Conservation (phyloP, 2,329 filamentous ascomycete genomes). For the Beauveria rudraprayagi region DNA sequence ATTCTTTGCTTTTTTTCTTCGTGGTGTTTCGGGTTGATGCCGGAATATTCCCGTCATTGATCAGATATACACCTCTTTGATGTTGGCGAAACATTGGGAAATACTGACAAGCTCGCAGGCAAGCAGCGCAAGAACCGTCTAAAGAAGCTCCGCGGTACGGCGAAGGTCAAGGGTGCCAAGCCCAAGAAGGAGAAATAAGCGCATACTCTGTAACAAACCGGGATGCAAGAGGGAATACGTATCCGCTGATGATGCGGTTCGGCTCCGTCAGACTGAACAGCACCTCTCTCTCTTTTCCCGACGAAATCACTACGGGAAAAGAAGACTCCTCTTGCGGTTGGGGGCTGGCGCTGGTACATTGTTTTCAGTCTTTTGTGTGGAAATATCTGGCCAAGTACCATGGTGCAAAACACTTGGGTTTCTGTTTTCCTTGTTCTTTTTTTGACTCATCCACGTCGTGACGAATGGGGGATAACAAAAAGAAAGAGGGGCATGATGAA, state of each 20-base stretch:
- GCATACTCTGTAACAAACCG: constrained; percentile 22
- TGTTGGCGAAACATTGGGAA: too few species aligned
- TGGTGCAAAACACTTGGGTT: neutral
- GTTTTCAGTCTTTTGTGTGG: constrained; percentile 1
- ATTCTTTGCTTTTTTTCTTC: too few species aligned
- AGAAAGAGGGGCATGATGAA: neutral
- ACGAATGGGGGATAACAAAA: neutral
- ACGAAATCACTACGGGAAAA: neutral
- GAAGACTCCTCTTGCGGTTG: neutral
- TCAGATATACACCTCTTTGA: neutral
- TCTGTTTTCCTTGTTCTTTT: constrained; percentile 1
- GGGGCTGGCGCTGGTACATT: constrained; percentile 6
- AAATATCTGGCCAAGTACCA: constrained; percentile 6
- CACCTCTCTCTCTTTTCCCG: neutral
- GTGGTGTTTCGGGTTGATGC: neutral
- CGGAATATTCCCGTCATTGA: neutral
- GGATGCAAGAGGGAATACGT: constrained; percentile 1
- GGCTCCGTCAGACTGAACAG: neutral
- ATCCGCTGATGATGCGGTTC: neutral
- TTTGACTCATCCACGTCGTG: constrained; percentile 1
- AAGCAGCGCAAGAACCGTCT: constrained; percentile 99
- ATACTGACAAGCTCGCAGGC: constrained; percentile 52
- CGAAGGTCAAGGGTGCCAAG: constrained; percentile 94
- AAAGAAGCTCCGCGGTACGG: constrained; percentile 96
- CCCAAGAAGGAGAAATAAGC: constrained; percentile 90